phyloP scores from a whole-genome alignment of 1,284 basidiomycete species.

The Sanguinoderma infundibulare region DNA sequence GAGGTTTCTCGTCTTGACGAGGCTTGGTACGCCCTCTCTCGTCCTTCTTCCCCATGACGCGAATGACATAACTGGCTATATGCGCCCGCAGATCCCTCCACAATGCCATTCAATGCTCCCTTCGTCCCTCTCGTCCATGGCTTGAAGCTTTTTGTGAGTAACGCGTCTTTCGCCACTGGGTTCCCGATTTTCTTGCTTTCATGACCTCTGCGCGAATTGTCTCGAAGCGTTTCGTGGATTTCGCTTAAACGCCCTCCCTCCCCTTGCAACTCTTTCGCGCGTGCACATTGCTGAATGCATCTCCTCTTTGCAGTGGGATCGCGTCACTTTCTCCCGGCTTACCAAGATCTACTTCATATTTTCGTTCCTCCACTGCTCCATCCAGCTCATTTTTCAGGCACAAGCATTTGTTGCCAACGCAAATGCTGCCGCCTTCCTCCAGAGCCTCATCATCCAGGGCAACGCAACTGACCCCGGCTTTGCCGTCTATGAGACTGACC shows the following conservation, averaged over 20 bases:
- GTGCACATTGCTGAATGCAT: slow-evolving; percentile 7
- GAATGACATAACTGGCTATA: neutral
- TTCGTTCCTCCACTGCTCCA: slow-evolving; percentile 65
- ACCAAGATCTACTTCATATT: slow-evolving; percentile 70
- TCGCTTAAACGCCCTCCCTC: neutral
- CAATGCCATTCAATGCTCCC: slow-evolving; percentile 22
- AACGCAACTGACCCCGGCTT: slow-evolving; percentile 55
- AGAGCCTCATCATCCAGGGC: slow-evolving; percentile 52
- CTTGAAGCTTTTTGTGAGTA: slow-evolving; percentile 57
- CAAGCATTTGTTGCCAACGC: slow-evolving; percentile 70
- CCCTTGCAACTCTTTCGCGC: too few species aligned
- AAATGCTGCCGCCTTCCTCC: slow-evolving; percentile 56
- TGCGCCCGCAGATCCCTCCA: slow-evolving; percentile 7
- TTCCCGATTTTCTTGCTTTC: neutral
- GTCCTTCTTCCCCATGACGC: slow-evolving; percentile 6
- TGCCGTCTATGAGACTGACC: slow-evolving; percentile 51
- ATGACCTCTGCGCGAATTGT: neutral
- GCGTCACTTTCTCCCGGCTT: slow-evolving; percentile 69
- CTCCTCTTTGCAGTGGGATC: slow-evolving; percentile 61
- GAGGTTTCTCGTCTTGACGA: slow-evolving; percentile 32
- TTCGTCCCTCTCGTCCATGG: slow-evolving; percentile 47
- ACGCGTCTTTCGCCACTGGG: neutral
- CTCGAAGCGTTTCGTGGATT: too few species aligned
- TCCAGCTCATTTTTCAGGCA: slow-evolving; percentile 73
- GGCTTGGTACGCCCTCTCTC: slow-evolving; percentile 18